phyloP scores from a whole-genome alignment of 352 stramenopile species.

The Pythium folliculosum region DNA sequence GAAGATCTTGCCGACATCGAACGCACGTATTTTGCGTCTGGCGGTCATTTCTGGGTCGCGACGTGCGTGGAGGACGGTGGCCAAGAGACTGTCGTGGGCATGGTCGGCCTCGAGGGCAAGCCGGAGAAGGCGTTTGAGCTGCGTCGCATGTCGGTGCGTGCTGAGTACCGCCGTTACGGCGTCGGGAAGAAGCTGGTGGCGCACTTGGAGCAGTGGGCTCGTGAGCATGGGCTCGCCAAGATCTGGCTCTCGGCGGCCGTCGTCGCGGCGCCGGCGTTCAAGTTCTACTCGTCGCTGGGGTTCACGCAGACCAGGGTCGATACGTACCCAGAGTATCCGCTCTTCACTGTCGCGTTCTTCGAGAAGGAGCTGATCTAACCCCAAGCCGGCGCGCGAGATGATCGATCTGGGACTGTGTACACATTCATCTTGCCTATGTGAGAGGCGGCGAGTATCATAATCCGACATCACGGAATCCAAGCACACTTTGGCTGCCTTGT shows the following conservation, averaged over 20 bases:
- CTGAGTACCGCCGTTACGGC: constrained; percentile 34
- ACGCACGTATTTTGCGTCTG: constrained; percentile 1
- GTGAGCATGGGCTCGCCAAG: constrained; percentile 2
- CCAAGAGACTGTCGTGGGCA: constrained; percentile 26
- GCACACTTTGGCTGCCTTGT: too few relatives aligned
- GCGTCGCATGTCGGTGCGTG: constrained; percentile 49
- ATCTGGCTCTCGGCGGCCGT: neutral
- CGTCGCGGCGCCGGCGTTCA: neutral
- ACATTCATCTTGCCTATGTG: too few relatives aligned
- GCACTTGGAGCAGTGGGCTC: constrained; percentile 44
- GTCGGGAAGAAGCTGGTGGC: constrained; percentile 38
- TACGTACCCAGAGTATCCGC: neutral
- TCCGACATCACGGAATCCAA: too few relatives aligned
- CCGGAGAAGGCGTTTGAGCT: constrained; percentile 30
- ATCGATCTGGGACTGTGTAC: too few relatives aligned
- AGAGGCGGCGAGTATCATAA: too few relatives aligned
- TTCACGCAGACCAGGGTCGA: constrained; percentile 1
- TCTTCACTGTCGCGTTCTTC: neutral
- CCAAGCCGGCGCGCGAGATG: too few relatives aligned
- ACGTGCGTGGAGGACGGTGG: constrained; percentile 23
- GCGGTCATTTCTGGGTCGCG: constrained; percentile 55
- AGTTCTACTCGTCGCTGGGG: constrained; percentile 13
- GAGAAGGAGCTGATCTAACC: neutral
- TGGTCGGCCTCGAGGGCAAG: constrained; percentile 36
- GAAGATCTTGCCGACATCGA: constrained; percentile 8